Evolutionary conservation across 75 land plant genomes (phyloP), one percentile per base, ranked within the genome.

Genomic region (Cunninghamia lanceolata): DNA sequence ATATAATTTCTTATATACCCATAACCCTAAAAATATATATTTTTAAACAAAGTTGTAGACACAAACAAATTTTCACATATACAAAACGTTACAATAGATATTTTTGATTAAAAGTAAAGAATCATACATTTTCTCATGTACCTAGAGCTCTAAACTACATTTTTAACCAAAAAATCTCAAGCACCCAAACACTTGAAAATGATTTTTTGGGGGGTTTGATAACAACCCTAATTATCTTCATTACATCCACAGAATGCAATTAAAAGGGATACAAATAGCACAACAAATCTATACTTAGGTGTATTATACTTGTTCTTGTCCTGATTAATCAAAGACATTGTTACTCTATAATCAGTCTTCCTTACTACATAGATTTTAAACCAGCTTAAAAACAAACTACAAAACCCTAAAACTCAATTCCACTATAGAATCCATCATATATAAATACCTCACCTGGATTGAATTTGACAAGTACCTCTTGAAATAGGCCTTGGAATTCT

Each of bases 241-340:
- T n/a, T n/a, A n/a, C n/a, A n/a, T n/a, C n/a, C n/a, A n/a, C n/a
- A n/a, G n/a, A n/a, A n/a, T n/a, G n/a, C n/a, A n/a, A n/a, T n/a
- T n/a, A 71, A 81, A n/a, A 82, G 88, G 92, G 91, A 93, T 94
- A 95, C 96, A 85, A 96, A 96, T 85, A 98, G 92, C 42, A 97
- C 99, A 40, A 96, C 99, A 82, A 93, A 96, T 4, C 99, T 91
- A 81, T 95, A n/a, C n/a, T n/a, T n/a, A n/a, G n/a, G n/a, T n/a
- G n/a, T n/a, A n/a, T n/a, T n/a, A n/a, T n/a, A n/a, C 80, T 97
- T 97, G 85, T 97, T 97, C 88, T 97, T 97, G 82, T 97, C 99
- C 83, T 96, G 98, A 42, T 94, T 95, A 36, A 96, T 96, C 76
- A 96, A 86, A 14, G 97, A 92, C 50, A 94, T 92, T 84, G 96